Percentiles rank a stretch among this genome's conserved stretches.
Conservation (phyloP, 805 yeast genomes). For the Candida anglica region DNA sequence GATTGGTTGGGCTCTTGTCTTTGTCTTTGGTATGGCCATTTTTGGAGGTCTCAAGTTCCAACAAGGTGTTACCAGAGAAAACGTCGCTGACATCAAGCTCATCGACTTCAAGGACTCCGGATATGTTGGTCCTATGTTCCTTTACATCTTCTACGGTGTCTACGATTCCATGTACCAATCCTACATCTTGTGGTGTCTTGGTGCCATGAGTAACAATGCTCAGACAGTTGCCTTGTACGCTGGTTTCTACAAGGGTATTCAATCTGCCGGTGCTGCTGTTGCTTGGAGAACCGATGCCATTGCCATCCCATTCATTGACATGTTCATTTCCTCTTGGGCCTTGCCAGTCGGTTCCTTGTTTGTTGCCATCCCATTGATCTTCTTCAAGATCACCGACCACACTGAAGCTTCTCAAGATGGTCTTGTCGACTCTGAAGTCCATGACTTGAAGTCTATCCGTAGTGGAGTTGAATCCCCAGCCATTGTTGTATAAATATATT, state of each 20-base stretch:
- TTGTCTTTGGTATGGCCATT: constrained; percentile 40
- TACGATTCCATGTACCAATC: constrained; percentile 61
- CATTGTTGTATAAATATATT: neutral
- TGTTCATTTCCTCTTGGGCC: constrained; percentile 53
- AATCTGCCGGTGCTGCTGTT: constrained; percentile 61
- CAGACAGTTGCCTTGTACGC: constrained; percentile 54
- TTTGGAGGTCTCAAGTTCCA: constrained; percentile 59
- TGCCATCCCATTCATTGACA: constrained; percentile 28
- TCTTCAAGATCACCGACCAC: constrained; percentile 40
- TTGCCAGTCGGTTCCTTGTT: constrained; percentile 45
- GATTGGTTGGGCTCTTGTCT: constrained; percentile 39
- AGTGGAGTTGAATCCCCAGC: constrained; percentile 8
- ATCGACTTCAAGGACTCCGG: constrained; percentile 44
- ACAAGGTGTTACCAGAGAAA: constrained; percentile 35
- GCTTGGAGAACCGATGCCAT: constrained; percentile 55
- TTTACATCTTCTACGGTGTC: constrained; percentile 59
- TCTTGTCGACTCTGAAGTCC: constrained; percentile 15
- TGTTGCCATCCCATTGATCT: constrained; percentile 45
- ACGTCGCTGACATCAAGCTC: constrained; percentile 11
- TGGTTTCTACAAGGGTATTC: constrained; percentile 61
- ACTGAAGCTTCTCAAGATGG: constrained; percentile 35
- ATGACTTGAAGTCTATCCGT: constrained; percentile 22
- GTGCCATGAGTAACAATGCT: constrained; percentile 55
- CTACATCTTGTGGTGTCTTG: constrained; percentile 54
- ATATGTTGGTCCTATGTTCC: constrained; percentile 58